phyloP scores from a whole-genome alignment of 768 basidiomycete genomes.

The Tulasnella sp. region DNA sequence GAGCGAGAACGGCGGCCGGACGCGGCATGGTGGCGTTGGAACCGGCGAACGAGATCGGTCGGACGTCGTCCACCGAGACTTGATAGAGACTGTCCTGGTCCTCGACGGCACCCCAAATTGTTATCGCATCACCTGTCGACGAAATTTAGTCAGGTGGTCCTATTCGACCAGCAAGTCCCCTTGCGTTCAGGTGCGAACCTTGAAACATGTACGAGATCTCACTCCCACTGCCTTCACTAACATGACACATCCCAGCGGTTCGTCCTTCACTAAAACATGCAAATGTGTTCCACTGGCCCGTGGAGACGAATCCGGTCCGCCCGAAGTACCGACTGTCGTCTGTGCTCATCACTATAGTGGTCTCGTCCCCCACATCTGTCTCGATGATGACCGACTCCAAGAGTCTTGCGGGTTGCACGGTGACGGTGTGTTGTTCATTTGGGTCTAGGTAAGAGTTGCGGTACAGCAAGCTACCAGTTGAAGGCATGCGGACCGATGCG shows the following conservation, averaged over 20 bases:
- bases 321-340: slow-evolving; percentile 16
- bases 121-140: slow-evolving; percentile 1
- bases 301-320: not conserved
- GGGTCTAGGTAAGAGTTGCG: not conserved
- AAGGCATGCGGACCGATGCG: not conserved
- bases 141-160: not conserved
- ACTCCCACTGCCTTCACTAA: not conserved
- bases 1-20: slow-evolving; percentile 7
- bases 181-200: not conserved
- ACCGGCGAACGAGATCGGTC: not conserved
- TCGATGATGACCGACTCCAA: not conserved
- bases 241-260: slow-evolving; percentile 11
- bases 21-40: not conserved
- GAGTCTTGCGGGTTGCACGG: not conserved
- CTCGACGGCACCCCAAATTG: slow-evolving; percentile 12
- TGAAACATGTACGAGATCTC: slow-evolving; percentile 4
- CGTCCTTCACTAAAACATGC: not conserved
- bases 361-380: slow-evolving; percentile 2
- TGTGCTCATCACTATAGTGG: not conserved
- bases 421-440: not conserved
- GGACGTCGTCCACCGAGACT: slow-evolving; percentile 12
- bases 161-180: no score
- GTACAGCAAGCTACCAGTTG: slow-evolving; percentile 8
- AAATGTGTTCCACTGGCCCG: not conserved
- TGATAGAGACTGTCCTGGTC: not conserved